Conservation (phyloP, 768 basidiomycete genomes). For the Mycena capillaripes region DNA sequence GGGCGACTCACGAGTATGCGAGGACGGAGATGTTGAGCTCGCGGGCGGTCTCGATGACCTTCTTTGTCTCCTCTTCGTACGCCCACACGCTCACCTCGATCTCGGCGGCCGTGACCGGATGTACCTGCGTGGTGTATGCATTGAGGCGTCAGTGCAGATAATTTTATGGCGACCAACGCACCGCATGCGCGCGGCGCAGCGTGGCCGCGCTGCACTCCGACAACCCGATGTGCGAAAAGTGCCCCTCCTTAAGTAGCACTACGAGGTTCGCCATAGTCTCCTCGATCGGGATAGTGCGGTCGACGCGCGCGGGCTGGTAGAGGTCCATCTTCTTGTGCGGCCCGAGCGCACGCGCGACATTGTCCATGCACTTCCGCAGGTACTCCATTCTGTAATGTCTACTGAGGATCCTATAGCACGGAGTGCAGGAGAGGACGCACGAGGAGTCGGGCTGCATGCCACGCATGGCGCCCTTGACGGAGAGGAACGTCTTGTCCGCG, state of each 20-base stretch:
- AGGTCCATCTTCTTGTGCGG: constrained; percentile 71
- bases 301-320: constrained; percentile 67
- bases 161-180: neutral
- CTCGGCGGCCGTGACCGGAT: neutral
- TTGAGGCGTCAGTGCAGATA: neutral
- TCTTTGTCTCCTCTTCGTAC: constrained; percentile 65
- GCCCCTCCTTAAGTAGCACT: neutral
- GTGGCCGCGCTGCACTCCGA: constrained; percentile 2
- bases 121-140: neutral
- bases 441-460: constrained; percentile 16
- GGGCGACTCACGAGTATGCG: neutral
- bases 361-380: constrained; percentile 54
- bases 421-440: constrained; percentile 1
- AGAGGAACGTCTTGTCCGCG: constrained; percentile 50
- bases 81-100: constrained; percentile 55
- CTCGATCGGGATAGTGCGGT: constrained; percentile 60
- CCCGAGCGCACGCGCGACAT: constrained; percentile 59
- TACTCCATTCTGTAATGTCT: constrained; percentile 14
- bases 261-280: constrained; percentile 39
- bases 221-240: constrained; percentile 3
- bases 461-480: constrained; percentile 43
- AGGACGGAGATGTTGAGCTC: constrained; percentile 51
- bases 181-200: constrained; percentile 46
- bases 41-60: constrained; percentile 66
- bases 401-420: too few species aligned